phyloP scores from a whole-genome alignment of 2,329 filamentous ascomycete genomes.

The Aspergillus piperis region DNA sequence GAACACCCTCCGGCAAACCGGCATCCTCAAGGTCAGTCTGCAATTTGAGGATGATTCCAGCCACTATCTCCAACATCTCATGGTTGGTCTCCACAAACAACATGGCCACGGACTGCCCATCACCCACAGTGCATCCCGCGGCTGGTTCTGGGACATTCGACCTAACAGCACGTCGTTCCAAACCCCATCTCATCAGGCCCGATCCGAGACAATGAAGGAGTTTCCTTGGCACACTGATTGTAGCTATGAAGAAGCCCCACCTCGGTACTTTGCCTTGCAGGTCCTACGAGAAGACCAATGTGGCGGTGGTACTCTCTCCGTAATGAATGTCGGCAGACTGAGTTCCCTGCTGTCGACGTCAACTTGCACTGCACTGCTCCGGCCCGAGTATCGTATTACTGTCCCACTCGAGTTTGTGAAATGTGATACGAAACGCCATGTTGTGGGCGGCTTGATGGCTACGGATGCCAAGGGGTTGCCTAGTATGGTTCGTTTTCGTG shows the following conservation, averaged over 20 bases:
- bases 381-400: slow-evolving; percentile 34
- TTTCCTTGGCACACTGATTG: slow-evolving; percentile 52
- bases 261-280: slow-evolving; percentile 47
- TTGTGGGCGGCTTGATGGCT: slow-evolving; percentile 19
- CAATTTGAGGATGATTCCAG: slow-evolving; percentile 37
- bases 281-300: slow-evolving; percentile 43
- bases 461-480: too few relatives aligned
- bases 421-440: slow-evolving; percentile 12
- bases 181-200: slow-evolving; percentile 36
- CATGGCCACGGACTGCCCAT: slow-evolving; percentile 44
- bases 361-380: slow-evolving; percentile 24
- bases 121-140: slow-evolving; percentile 43
- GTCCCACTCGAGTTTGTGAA: slow-evolving; percentile 40
- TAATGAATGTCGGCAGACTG: slow-evolving; percentile 38
- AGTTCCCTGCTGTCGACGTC: slow-evolving; percentile 25
- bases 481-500: too few relatives aligned
- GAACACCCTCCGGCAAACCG: slow-evolving; percentile 8
- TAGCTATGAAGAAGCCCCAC: slow-evolving; percentile 43
- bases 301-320: slow-evolving; percentile 46
- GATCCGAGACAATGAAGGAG: slow-evolving; percentile 46
- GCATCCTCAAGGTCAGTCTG: slow-evolving; percentile 42
- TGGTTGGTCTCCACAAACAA: slow-evolving; percentile 35
- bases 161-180: slow-evolving; percentile 34
- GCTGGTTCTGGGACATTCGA: slow-evolving; percentile 51
- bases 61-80: slow-evolving; percentile 37